phyloP scores from a whole-genome alignment of 345 rosid species.

The Citrus reticulata region DNA sequence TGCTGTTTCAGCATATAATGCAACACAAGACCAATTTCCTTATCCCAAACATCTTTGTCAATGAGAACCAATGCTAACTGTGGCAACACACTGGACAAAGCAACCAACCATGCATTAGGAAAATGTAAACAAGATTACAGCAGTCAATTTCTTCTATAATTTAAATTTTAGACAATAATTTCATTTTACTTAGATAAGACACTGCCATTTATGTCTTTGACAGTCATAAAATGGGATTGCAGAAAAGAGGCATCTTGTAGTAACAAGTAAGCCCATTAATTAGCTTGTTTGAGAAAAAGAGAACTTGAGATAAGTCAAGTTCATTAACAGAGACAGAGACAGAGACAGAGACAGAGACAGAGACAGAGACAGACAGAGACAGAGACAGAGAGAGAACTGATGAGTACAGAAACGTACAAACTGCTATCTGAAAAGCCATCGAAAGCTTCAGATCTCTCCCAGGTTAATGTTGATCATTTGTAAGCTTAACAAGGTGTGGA shows the following conservation, averaged over 20 bases:
- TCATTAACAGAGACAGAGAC: not conserved
- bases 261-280: not conserved
- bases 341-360: not conserved
- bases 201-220: not conserved
- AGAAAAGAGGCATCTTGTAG: not conserved
- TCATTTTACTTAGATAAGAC: not conserved
- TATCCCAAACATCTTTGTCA: slow-evolving; percentile 74
- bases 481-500: not conserved
- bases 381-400: not conserved
- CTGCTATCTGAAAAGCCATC: not conserved
- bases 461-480: not conserved
- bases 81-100: slow-evolving; percentile 32
- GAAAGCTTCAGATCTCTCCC: not conserved
- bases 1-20: slow-evolving; percentile 28
- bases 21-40: slow-evolving; percentile 36
- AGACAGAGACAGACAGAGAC: not conserved
- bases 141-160: not conserved
- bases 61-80: slow-evolving; percentile 53
- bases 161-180: not conserved
- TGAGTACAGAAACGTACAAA: not conserved
- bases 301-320: not conserved
- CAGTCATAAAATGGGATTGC: not conserved
- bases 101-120: slow-evolving; percentile 8
- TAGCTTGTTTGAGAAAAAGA: not conserved
- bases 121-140: not conserved